Evolutionary conservation across 2,329 filamentous ascomycete species (phyloP), one percentile per base, ranked within the genome.

Genomic region (Parastagonospora nodorum): DNA sequence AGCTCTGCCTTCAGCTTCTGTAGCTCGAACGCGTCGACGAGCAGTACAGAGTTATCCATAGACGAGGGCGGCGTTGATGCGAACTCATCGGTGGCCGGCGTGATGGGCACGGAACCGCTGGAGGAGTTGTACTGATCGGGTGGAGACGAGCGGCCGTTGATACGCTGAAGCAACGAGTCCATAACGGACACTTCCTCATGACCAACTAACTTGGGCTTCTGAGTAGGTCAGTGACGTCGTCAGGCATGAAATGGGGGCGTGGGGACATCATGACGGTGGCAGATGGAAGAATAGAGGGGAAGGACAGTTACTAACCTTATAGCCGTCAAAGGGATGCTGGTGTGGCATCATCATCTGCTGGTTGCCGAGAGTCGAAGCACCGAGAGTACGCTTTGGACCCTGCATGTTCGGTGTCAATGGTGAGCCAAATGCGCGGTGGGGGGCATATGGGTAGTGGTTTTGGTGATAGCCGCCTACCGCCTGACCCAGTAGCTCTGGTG

Each of bases 91-190:
- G 79, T 82, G 12, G 82, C 83, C 32, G 86, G 83, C 8, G 84
- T 88, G 51, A 87, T 80, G 2, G 86, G 83, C 28, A 88, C 71
- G 2, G 86, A 87, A 60, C 76, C 83, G 73, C 77, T 84, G 8
- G 82, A 75, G 4, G 82, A 74, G 48, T 63, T 88, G 84, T 70
- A 84, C 64, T 91, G 88, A 28, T 72, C 61, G 4, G 61, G 55
- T 2, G 68, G 63, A 27, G 68, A 66, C 2, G 68, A 67, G 6
- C 63, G 65, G 70, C 92, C 86, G n/a, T 84, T 84, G 41, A 93
- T 80, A 68, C 87, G 88, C 48, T 87, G 84, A 57, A 92, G 77
- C 44, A 92, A 83, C 52, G 86, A 86, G 63, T 94, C 89, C 53
- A 73, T 67, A 44, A 68, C 61, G 8, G 63, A 54, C 8, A 53